Percentiles rank a stretch among this genome's conserved stretches.
phyloP scores from a whole-genome alignment of 768 basidiomycete genomes.

The Filobasidium wieringae region DNA sequence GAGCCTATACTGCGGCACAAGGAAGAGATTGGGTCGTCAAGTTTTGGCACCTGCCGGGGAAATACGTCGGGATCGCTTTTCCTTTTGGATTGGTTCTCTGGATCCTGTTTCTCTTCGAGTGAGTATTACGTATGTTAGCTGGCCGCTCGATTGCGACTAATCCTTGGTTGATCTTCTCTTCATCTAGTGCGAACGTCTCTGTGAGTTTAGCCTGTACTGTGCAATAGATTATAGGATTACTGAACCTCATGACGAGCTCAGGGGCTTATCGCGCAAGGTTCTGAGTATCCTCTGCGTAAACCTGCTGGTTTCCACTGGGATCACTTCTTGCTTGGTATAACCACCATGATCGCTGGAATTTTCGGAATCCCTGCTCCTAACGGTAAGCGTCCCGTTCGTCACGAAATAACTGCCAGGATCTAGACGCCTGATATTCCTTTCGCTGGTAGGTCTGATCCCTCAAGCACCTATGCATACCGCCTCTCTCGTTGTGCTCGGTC shows the following conservation, averaged over 20 bases:
- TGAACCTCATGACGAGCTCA: slow-evolving; percentile 29
- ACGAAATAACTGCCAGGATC: no score
- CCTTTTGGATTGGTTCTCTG: slow-evolving; percentile 82
- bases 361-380: slow-evolving; percentile 37
- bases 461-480: slow-evolving; percentile 83
- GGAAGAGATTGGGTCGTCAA: slow-evolving; percentile 69
- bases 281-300: slow-evolving; percentile 77
- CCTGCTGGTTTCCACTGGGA: slow-evolving; percentile 59
- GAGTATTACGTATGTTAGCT: not conserved
- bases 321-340: slow-evolving; percentile 80
- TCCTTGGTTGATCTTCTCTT: not conserved
- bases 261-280: slow-evolving; percentile 85
- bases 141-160: not conserved
- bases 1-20: slow-evolving; percentile 57
- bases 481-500: slow-evolving; percentile 61
- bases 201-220: slow-evolving; percentile 42
- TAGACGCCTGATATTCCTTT: slow-evolving; percentile 32
- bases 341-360: slow-evolving; percentile 75
- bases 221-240: not conserved
- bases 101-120: slow-evolving; percentile 85
- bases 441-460: slow-evolving; percentile 42
- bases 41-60: slow-evolving; percentile 77
- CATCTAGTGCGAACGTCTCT: slow-evolving; percentile 60
- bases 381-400: no score
- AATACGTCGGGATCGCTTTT: slow-evolving; percentile 79